Base-by-base conservation (phyloP, 768 basidiomycete genomes). In the Hebeloma cylindrosporum region DNA sequence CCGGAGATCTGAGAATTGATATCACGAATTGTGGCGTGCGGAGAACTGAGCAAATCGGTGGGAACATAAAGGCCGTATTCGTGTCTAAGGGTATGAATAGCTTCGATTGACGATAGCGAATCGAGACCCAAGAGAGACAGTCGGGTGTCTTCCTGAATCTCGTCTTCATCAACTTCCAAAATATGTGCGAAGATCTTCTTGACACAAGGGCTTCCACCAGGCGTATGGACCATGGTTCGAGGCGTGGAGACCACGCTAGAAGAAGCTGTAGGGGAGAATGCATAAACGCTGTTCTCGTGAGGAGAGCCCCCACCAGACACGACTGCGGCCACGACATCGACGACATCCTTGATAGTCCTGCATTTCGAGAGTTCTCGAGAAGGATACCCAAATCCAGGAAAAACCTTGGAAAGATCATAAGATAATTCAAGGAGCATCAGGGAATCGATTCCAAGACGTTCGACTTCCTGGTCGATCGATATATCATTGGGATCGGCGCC, bases 51-150 rank as follows among this genome's bases (percentile, higher is more conserved):
- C 18, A 82, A 53, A 39, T 73, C 55, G 4, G 58, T 56, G 1
- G 82, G 74, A 7, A 85, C 54, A 3, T 67, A 58, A 23, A 74
- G 46, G 14, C 64, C 61, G 39, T 73, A 69, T 36, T 70, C 67
- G 4, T 61, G 60, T 47, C 67, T 66, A 29, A 85, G 53, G 1
- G 66, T 66, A 29, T 80, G 72, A 5, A 76, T 66, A 25, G 73
- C 73, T 52, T 88, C 85, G 44, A 86, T 82, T 1, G 79, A 77
- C 16, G 76, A 74, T 41, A 88, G 60, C 1, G 83, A 86, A 52
- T 86, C 83, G 16, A 86, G 61, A 3, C 85, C 83, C 10, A 85
- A 66, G 0, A 64, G 58, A 13, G 67, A 68, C 6, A 87, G 64
- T 16, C 78, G 71, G 0, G 61, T 56, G 13, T 74, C 72, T 21